phyloP scores from a whole-genome alignment of 768 basidiomycete species.

The Hygrophoropsis aurantiaca region DNA sequence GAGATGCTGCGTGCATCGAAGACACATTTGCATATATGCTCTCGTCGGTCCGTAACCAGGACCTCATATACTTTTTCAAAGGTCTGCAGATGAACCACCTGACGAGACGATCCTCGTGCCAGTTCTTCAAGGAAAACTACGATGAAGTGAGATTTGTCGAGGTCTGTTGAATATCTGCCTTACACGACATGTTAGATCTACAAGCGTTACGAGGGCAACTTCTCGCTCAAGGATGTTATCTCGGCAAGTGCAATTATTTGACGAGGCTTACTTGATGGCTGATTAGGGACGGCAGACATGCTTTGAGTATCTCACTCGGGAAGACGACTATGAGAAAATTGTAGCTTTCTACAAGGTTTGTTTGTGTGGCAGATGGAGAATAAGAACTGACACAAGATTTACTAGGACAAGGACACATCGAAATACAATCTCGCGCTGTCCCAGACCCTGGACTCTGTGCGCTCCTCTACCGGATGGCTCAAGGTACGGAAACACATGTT shows the following conservation, averaged over 20 bases:
- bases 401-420: constrained; percentile 63
- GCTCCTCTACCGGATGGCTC: constrained; percentile 59
- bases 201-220: constrained; percentile 72
- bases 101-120: constrained; percentile 51
- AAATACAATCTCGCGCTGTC: constrained; percentile 64
- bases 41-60: constrained; percentile 55
- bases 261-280: background rate
- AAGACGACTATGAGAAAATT: constrained; percentile 62
- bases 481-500: constrained; percentile 40
- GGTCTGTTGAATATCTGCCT: background rate
- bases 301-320: constrained; percentile 55
- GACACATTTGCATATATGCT: constrained; percentile 64
- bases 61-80: constrained; percentile 62
- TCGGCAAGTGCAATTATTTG: constrained; percentile 38
- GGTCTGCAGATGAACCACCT: constrained; percentile 57
- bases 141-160: constrained; percentile 44
- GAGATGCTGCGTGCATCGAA: constrained; percentile 54
- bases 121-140: constrained; percentile 73
- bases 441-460: constrained; percentile 70
- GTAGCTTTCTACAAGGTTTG: constrained; percentile 76
- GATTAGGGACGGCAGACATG: constrained; percentile 29
- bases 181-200: too few relatives aligned
- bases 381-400: constrained; percentile 9
- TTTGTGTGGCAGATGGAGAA: constrained; percentile 5
- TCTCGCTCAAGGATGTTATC: constrained; percentile 52